These are phyloP conservation scores for Pleurotus salmoneostramineus DNA, from an alignment of 768 basidiomycete genomes.

Conservation along the genomic window DNA sequence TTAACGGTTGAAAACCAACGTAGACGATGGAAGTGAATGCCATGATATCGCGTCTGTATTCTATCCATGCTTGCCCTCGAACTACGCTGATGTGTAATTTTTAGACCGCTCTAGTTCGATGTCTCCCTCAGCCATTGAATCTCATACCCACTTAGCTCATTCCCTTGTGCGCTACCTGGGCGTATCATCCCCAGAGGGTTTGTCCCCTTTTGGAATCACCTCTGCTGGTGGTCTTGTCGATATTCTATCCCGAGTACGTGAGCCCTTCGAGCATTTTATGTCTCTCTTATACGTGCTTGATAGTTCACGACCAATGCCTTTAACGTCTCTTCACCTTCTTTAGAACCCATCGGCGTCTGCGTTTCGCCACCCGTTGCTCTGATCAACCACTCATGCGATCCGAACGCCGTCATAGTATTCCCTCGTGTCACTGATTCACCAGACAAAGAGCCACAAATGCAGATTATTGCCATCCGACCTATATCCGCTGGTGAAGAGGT, in stretches of 20 bases:
- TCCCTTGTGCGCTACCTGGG: slow-evolving; percentile 70
- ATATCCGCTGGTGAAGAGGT: slow-evolving; percentile 74
- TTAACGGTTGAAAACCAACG: neutral
- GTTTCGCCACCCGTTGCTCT: slow-evolving; percentile 78
- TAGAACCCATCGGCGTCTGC: slow-evolving; percentile 82
- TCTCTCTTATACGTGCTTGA: neutral
- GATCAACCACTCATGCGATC: slow-evolving; percentile 85
- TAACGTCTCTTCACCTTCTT: slow-evolving; percentile 71
- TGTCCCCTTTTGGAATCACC: slow-evolving; percentile 52
- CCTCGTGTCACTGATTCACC: slow-evolving; percentile 45
- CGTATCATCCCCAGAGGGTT: slow-evolving; percentile 52
- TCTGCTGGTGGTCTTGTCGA: slow-evolving; percentile 64
- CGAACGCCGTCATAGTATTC: slow-evolving; percentile 91
- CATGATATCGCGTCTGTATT: slow-evolving; percentile 72
- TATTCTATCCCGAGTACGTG: slow-evolving; percentile 65
- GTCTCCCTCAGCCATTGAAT: slow-evolving; percentile 42
- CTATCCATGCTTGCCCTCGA: neutral
- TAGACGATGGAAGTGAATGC: slow-evolving; percentile 62
- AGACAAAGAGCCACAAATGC: slow-evolving; percentile 54
- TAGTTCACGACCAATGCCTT: slow-evolving; percentile 94
- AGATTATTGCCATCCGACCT: slow-evolving; percentile 66
- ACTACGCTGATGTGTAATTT: neutral
- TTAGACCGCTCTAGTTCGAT: slow-evolving; percentile 54
- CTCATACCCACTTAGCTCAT: slow-evolving; percentile 70
- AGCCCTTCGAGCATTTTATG: neutral